These are phyloP conservation scores for Nissolia schottii DNA, from an alignment of 306 rosid species.

Conservation along the genomic window DNA sequence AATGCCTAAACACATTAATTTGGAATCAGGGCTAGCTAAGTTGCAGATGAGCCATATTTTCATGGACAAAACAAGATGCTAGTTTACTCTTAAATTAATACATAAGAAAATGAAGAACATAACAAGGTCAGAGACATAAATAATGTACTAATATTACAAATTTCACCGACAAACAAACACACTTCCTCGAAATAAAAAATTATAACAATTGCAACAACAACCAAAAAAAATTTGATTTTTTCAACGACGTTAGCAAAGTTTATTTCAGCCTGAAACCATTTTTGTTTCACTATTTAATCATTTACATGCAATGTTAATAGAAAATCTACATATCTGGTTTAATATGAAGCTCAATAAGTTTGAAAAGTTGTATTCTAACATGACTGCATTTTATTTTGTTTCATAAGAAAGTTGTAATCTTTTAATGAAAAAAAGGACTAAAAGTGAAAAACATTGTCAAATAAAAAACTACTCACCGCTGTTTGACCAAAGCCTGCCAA, in stretches of 20 bases:
- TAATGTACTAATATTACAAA: background rate
- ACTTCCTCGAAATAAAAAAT: background rate
- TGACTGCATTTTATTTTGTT: background rate
- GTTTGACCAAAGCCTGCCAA: constrained; percentile 52
- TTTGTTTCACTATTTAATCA: background rate
- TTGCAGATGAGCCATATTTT: background rate
- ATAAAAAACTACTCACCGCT: constrained; percentile 41
- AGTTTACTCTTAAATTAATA: background rate
- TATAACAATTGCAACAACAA: background rate
- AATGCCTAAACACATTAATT: background rate
- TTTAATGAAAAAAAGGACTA: background rate
- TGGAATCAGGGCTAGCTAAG: background rate
- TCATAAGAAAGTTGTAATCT: background rate
- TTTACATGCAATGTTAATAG: background rate
- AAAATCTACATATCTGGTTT: background rate
- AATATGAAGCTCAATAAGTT: background rate
- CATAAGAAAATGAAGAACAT: background rate
- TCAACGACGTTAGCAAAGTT: background rate
- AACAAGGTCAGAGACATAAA: background rate
- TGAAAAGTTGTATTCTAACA: background rate
- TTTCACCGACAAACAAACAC: background rate
- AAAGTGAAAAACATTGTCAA: constrained; percentile 7
- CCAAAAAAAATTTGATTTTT: too few relatives aligned
- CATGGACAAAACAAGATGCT: background rate
- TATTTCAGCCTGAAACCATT: background rate